A percentile compares a stretch with the other conserved stretches of the same genome.
These are phyloP conservation scores for Coniferiporia weirii DNA, from an alignment of 1,284 basidiomycete species.

Conservation along the genomic window DNA sequence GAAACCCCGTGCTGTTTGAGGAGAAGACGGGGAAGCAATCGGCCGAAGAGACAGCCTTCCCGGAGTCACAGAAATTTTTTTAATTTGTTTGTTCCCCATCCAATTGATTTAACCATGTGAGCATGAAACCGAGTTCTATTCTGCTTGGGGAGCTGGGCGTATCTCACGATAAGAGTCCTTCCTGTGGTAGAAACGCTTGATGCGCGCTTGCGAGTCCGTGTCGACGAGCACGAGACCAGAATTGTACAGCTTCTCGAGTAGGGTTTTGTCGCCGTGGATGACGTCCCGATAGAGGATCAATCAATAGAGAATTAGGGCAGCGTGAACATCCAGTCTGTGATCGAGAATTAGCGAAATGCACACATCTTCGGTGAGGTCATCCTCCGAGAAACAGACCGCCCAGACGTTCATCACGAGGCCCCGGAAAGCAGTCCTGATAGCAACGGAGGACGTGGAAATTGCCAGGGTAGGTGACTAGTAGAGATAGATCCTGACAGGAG, in stretches of 20 bases:
- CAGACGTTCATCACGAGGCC: constrained; percentile 46
- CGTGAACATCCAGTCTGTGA: constrained; percentile 18
- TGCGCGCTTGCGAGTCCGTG: constrained; percentile 43
- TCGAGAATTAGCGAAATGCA: neutral
- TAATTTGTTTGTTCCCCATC: neutral
- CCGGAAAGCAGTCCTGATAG: neutral
- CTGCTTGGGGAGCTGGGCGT: neutral
- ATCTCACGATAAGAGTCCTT: constrained; percentile 68
- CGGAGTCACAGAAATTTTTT: constrained; percentile 1
- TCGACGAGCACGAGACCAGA: constrained; percentile 52
- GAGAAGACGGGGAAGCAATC: constrained; percentile 58
- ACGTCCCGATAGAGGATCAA: constrained; percentile 33
- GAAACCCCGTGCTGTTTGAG: constrained; percentile 51
- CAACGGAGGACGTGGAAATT: neutral
- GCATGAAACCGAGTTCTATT: neutral
- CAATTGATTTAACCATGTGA: constrained; percentile 2
- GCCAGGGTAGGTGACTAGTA: neutral
- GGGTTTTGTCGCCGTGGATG: constrained; percentile 32
- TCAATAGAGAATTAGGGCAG: constrained; percentile 23
- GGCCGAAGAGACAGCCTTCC: constrained; percentile 67
- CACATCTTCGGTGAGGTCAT: constrained; percentile 19
- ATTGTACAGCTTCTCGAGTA: constrained; percentile 50
- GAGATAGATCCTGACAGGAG: no score
- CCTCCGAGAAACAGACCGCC: constrained; percentile 35
- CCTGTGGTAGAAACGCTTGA: constrained; percentile 60